Evolutionary conservation across 805 yeast species (phyloP), one percentile per base, ranked within the genome.

Genomic region (Millerozyma miso): DNA sequence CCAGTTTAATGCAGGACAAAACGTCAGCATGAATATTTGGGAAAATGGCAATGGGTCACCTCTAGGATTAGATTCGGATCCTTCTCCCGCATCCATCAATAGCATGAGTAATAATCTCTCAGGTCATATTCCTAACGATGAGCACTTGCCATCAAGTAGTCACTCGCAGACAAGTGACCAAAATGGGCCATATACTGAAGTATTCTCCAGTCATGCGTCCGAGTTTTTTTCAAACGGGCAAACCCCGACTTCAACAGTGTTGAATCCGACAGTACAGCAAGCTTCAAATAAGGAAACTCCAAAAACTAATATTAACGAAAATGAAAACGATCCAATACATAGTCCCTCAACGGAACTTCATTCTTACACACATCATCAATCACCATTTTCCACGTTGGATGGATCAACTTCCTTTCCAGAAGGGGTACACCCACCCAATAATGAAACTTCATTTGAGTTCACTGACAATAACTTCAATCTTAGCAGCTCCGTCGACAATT

Each of bases 191-290:
- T 50, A 47, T 40, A 48, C 47, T 44, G 57, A 52, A 37, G 47
- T 54, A 39, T 54, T 55, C 33, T 45, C 51, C n/a, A 50, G 51
- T 15, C 49, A 55, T 33, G 52, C 60, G 1, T 58, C 60, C 2
- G 60, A 55, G 35, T 57, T 57, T 34, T 50, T 57, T 18, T 46
- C 46, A 10, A 42, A 52, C 8, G 47, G 50, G 3, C 58, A 54
- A 35, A 44, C 49, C 12, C 47, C 51, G 23, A 39, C 33, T 17
- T 37, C 44, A 15, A 23, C 42, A 14, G 36, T 40, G 18, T 33
- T 40, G 14, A 35, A 31, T 19, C 31, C 43, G 19, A 35, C 40
- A 5, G 12, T 39, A 34, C 43, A 36, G 19, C 17, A 15, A 18
- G 35, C 34, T 26, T 35, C 17, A 12, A 18, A 37, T 17, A 31